Conservation (phyloP, 352 stramenopile species). For the Phytophthora boehmeriae region DNA sequence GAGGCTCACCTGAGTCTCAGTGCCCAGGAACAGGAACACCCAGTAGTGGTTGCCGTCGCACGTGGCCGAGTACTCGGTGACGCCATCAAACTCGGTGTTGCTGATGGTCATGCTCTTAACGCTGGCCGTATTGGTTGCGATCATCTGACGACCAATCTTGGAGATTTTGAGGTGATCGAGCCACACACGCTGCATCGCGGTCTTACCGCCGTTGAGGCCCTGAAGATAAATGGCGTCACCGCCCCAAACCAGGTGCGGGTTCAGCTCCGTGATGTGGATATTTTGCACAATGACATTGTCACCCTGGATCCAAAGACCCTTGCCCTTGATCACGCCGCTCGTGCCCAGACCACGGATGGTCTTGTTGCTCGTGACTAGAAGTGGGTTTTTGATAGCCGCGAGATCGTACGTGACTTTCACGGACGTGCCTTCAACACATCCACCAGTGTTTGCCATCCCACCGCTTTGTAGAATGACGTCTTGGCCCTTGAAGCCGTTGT, state of each 20-base stretch:
- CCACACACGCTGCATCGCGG: background rate
- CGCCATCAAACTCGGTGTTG: background rate
- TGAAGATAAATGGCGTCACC: constrained; percentile 1
- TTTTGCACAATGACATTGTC: constrained; percentile 1
- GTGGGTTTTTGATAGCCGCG: background rate
- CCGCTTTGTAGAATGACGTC: constrained; percentile 1
- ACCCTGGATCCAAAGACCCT: background rate
- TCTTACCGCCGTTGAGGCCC: background rate
- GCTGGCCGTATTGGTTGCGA: constrained; percentile 2
- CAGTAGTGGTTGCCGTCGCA: constrained; percentile 1
- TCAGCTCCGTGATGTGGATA: constrained; percentile 2
- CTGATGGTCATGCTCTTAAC: constrained; percentile 5
- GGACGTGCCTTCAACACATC: background rate
- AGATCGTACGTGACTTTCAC: background rate
- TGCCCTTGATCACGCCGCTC: background rate
- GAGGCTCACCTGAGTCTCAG: constrained; percentile 1
- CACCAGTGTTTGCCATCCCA: background rate
- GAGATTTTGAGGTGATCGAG: background rate
- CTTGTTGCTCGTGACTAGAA: background rate
- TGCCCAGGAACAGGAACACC: background rate
- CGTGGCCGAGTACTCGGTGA: constrained; percentile 1
- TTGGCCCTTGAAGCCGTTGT: constrained; percentile 2
- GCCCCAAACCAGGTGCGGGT: constrained; percentile 2
- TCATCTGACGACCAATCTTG: background rate
- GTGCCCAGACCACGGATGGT: background rate